Evolutionary conservation across 306 rosid genomes (phyloP), one percentile per base, ranked within the genome.

Genomic region (Begonia fuchsioides): DNA sequence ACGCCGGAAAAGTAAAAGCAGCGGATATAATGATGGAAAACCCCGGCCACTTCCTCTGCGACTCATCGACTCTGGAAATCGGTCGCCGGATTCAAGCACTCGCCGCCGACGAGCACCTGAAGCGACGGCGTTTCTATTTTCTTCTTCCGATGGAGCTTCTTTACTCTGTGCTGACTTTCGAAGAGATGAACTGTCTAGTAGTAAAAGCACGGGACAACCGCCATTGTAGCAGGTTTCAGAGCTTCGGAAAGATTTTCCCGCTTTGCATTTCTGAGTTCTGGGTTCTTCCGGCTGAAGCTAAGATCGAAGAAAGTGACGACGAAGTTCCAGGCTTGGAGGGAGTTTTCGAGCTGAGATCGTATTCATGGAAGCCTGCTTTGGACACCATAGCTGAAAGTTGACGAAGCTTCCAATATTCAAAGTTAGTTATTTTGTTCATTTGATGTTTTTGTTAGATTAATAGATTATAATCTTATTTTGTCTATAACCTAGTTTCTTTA

Each of bases 81-180:
- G 90, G 96, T 5, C 73, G 72, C 51, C 70, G 96, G 26, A 78
- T 88, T 63, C 86, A 69, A 16, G 94, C 94, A 32, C 86, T 88
- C 1, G 13, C 71, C 12, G 81, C 94, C 5, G 86, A 83, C 17
- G 79, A 76, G 40, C 67, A 68, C 39, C 86, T 88, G 1, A 70
- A 77, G 53, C 57, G 64, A 38, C 62, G 74, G 15, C 76, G 53
- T 13, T 65, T 83, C 44, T 88, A 88, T 55, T 72, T 83, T 32
- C 93, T 88, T 52, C 88, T 88, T 41, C 94, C 95, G 1, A 76
- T 88, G 88, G 95, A 88, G 3, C 68, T 78, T 15, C 79, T 88
- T 2, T 88, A 83, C 73, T 88, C 95, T 1, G 93, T 78, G 15
- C 76, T 88, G 6, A 88, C 96, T 1, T 70, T 53, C 44, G 94